Conservation (phyloP, 257 asterid species). For the Solanum dulcamara region DNA sequence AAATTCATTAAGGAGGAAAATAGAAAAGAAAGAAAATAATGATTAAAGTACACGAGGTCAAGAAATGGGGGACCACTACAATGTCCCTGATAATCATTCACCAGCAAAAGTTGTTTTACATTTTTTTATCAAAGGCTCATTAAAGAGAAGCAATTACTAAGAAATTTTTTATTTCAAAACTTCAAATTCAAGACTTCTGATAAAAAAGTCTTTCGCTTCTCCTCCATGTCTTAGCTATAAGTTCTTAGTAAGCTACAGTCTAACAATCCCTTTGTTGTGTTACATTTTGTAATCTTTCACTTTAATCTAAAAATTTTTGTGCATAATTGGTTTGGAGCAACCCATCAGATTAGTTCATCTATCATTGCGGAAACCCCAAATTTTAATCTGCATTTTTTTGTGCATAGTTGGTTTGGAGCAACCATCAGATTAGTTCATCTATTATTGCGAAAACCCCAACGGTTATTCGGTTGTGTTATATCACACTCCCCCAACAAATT, state of each 20-base stretch:
- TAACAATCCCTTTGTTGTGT: not conserved
- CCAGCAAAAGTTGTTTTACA: not conserved
- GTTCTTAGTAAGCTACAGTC: not conserved
- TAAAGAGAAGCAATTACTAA: not conserved
- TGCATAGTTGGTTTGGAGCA: too few species aligned
- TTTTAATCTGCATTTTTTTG: too few species aligned
- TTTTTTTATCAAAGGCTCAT: not conserved
- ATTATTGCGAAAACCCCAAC: not conserved
- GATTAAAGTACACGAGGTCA: not conserved
- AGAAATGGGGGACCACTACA: not conserved
- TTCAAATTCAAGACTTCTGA: not conserved
- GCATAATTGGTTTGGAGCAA: not conserved
- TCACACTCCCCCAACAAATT: not conserved
- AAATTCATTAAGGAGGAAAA: not conserved
- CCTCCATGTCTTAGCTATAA: fast-evolving
- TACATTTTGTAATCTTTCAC: not conserved
- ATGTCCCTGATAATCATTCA: not conserved
- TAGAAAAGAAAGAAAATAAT: not conserved
- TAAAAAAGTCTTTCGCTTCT: not conserved
- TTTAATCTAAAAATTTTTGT: too few species aligned
- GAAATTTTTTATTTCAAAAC: not conserved
- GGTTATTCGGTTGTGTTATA: not conserved
- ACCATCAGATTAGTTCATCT: not conserved
- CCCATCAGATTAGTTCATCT: not conserved
- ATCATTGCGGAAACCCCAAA: not conserved